These are phyloP conservation scores for Gossypium gossypioides DNA, from an alignment of 441 rosid species.

Conservation along the genomic window DNA sequence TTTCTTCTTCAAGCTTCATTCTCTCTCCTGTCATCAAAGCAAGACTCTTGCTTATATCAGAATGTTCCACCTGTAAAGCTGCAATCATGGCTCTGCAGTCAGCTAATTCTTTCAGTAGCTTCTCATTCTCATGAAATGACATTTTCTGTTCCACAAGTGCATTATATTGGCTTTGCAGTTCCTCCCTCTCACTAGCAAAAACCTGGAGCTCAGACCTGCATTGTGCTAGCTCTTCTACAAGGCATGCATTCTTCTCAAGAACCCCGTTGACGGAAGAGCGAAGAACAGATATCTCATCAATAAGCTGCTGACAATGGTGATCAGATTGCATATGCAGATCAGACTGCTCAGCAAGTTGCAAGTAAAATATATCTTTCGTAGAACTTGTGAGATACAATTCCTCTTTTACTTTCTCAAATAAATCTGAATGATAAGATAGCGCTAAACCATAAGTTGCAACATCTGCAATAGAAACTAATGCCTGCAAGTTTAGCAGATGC, in stretches of 20 bases:
- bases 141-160: slow-evolving; percentile 42
- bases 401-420: slow-evolving; percentile 51
- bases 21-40: slow-evolving; percentile 32
- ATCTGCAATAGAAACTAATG: slow-evolving; percentile 23
- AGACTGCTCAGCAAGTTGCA: slow-evolving; percentile 64
- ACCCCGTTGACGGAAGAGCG: slow-evolving; percentile 37
- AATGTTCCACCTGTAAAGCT: slow-evolving; percentile 47
- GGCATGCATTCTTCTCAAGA: slow-evolving; percentile 34
- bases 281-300: slow-evolving; percentile 47
- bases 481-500: slow-evolving; percentile 47
- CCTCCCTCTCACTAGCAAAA: slow-evolving; percentile 40
- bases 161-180: slow-evolving; percentile 43
- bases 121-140: slow-evolving; percentile 41
- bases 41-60: slow-evolving; percentile 35
- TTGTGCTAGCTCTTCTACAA: slow-evolving; percentile 52
- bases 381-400: slow-evolving; percentile 57
- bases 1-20: slow-evolving; percentile 53
- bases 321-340: slow-evolving; percentile 41
- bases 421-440: slow-evolving; percentile 17
- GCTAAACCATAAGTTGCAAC: slow-evolving; percentile 23
- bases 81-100: slow-evolving; percentile 43
- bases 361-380: slow-evolving; percentile 45
- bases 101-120: slow-evolving; percentile 46
- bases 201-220: slow-evolving; percentile 62
- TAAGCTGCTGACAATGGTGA: slow-evolving; percentile 34